Evolutionary conservation across 805 yeast species (phyloP).

Genomic region (Monosporozyma siamensis): DNA sequence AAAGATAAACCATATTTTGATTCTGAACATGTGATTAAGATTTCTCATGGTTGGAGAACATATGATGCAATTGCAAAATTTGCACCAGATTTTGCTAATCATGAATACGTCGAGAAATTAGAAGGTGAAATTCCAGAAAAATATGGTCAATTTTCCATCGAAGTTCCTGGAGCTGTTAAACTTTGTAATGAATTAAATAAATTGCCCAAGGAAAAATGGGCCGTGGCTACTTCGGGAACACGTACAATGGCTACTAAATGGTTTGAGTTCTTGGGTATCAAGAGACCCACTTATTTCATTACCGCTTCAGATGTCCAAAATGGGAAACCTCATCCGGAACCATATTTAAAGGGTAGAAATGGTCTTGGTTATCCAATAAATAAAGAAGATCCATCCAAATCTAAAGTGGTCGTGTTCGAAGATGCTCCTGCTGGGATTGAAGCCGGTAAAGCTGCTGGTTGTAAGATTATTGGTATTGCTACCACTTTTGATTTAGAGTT

Average conservation of each 20-base stretch:
- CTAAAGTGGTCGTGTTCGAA: constrained; percentile 60
- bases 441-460: constrained; percentile 80
- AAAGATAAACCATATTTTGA: constrained; percentile 57
- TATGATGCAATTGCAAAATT: constrained; percentile 64
- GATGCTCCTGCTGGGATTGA: constrained; percentile 84
- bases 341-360: constrained; percentile 52
- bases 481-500: constrained; percentile 64
- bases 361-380: constrained; percentile 32
- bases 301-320: constrained; percentile 70
- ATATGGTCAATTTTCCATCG: constrained; percentile 62
- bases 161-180: constrained; percentile 68
- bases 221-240: constrained; percentile 81
- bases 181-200: constrained; percentile 47
- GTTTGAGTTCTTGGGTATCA: constrained; percentile 55
- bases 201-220: constrained; percentile 58
- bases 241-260: constrained; percentile 68
- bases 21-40: constrained; percentile 60
- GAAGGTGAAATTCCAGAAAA: constrained; percentile 64
- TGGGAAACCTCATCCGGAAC: constrained; percentile 86
- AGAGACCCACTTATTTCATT: constrained; percentile 64
- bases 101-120: constrained; percentile 51
- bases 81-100: constrained; percentile 66
- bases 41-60: constrained; percentile 78
- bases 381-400: constrained; percentile 29
- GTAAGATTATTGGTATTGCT: constrained; percentile 73